phyloP scores from a whole-genome alignment of 352 stramenopile species.

The Globisporangium camurandrum region DNA sequence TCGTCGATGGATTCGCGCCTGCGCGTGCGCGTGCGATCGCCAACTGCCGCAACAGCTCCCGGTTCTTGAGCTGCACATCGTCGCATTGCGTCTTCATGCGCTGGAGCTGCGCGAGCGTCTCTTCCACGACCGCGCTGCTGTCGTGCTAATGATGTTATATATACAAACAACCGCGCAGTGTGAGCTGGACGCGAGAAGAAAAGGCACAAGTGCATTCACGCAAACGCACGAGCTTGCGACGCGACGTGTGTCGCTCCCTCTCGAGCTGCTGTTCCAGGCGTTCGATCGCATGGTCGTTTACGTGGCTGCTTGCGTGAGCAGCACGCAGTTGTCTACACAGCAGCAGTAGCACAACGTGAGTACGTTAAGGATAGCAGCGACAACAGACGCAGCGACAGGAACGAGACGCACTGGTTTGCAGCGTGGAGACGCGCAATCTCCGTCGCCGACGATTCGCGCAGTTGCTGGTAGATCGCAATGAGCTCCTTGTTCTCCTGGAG shows the following conservation, averaged over 20 bases:
- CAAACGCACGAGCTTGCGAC: slow-evolving; percentile 24
- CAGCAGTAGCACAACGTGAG: not conserved
- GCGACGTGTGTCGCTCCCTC: slow-evolving; percentile 29
- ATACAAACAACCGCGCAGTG: not conserved
- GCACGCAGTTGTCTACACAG: slow-evolving; percentile 5
- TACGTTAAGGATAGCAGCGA: not conserved
- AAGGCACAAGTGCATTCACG: not conserved
- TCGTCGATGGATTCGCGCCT: no score
- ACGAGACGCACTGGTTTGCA: slow-evolving; percentile 39
- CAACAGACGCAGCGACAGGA: not conserved
- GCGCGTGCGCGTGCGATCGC: slow-evolving; percentile 49
- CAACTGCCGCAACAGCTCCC: slow-evolving; percentile 63
- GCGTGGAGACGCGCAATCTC: slow-evolving; percentile 40
- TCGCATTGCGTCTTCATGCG: slow-evolving; percentile 53
- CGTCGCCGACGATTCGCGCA: slow-evolving; percentile 40
- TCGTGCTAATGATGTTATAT: slow-evolving; percentile 25
- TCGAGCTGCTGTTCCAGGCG: slow-evolving; percentile 14
- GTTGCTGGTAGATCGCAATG: slow-evolving; percentile 61
- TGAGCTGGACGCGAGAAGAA: not conserved
- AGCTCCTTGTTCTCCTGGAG: slow-evolving; percentile 72
- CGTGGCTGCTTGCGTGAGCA: not conserved
- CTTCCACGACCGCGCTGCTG: slow-evolving; percentile 37
- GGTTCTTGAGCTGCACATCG: slow-evolving; percentile 66
- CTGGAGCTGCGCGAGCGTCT: slow-evolving; percentile 49
- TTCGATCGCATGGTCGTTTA: not conserved